Evolutionary conservation across 2,329 filamentous ascomycete genomes (phyloP).

Genomic region (Colletotrichum australisinense): DNA sequence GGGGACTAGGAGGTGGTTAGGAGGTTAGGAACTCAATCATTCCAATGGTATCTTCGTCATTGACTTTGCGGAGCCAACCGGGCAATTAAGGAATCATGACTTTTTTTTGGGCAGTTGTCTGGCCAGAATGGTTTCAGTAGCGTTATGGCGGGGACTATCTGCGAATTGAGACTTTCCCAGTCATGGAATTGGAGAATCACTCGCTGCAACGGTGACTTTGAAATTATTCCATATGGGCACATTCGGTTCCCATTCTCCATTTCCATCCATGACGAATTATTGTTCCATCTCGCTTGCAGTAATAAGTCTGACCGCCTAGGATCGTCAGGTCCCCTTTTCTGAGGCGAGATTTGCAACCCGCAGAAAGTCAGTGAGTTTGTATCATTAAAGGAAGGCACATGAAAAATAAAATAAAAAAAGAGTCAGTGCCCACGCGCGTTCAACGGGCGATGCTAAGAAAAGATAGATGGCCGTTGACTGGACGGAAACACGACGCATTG

Average conservation of each 20-base stretch:
- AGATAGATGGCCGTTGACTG: not conserved
- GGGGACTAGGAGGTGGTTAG: not conserved
- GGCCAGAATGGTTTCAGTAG: not conserved
- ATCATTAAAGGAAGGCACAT: no score
- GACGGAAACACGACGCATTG: not conserved
- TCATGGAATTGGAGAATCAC: not conserved
- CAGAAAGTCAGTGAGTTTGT: not conserved
- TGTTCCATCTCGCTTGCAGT: not conserved
- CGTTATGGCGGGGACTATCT: not conserved
- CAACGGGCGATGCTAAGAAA: not conserved
- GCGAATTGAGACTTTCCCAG: not conserved
- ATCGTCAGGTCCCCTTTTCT: not conserved
- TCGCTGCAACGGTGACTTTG: not conserved
- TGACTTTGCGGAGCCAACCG: not conserved
- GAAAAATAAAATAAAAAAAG: not conserved
- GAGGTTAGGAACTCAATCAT: no score
- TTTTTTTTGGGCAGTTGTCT: not conserved
- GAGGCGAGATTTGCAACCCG: constrained; percentile 12
- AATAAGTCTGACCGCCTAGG: not conserved
- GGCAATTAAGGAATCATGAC: no score
- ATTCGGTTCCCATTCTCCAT: not conserved
- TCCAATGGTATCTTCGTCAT: not conserved
- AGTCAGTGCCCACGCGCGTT: not conserved
- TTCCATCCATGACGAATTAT: not conserved
- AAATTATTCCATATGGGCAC: not conserved